These are phyloP conservation scores for Sarocladiaceae sp. DNA, from an alignment of 2,329 filamentous ascomycete genomes.

Conservation along the genomic window DNA sequence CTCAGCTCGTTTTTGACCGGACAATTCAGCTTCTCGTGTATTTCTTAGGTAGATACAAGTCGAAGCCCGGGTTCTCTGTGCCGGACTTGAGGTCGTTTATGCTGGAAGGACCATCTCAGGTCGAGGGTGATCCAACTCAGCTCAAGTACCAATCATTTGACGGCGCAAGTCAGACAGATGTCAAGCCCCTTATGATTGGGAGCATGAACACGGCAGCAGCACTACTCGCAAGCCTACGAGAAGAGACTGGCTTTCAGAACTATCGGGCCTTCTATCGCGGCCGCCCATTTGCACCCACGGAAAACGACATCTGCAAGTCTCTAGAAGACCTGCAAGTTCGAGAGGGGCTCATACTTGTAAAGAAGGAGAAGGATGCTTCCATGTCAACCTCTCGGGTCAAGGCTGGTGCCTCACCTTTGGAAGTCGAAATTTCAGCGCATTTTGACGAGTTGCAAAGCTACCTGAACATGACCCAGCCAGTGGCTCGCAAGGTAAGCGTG, in stretches of 20 bases:
- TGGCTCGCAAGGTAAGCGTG: slow-evolving; percentile 59
- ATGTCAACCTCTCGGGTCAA: slow-evolving; percentile 39
- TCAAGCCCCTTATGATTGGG: slow-evolving; percentile 62
- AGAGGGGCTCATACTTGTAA: slow-evolving; percentile 63
- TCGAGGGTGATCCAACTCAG: slow-evolving; percentile 60
- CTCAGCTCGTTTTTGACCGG: slow-evolving; percentile 59
- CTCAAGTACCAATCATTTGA: slow-evolving; percentile 74
- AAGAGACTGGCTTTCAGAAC: slow-evolving; percentile 70
- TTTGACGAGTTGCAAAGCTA: slow-evolving; percentile 82
- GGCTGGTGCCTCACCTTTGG: slow-evolving; percentile 57
- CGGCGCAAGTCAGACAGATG: slow-evolving; percentile 52
- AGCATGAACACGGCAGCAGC: slow-evolving; percentile 66
- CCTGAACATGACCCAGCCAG: slow-evolving; percentile 65
- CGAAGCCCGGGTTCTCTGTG: slow-evolving; percentile 54
- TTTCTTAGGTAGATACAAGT: slow-evolving; percentile 61
- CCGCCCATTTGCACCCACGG: slow-evolving; percentile 56
- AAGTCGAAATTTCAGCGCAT: slow-evolving; percentile 75
- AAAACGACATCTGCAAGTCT: slow-evolving; percentile 55
- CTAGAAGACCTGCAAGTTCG: slow-evolving; percentile 64
- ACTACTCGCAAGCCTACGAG: slow-evolving; percentile 61
- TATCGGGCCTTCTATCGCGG: slow-evolving; percentile 71
- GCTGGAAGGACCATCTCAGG: slow-evolving; percentile 42
- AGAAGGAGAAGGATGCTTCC: slow-evolving; percentile 46
- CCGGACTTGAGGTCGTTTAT: slow-evolving; percentile 54
- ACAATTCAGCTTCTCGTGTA: slow-evolving; percentile 65